Conservation (phyloP, 2,329 filamentous ascomycete genomes). For the Dactylonectria estremocensis region DNA sequence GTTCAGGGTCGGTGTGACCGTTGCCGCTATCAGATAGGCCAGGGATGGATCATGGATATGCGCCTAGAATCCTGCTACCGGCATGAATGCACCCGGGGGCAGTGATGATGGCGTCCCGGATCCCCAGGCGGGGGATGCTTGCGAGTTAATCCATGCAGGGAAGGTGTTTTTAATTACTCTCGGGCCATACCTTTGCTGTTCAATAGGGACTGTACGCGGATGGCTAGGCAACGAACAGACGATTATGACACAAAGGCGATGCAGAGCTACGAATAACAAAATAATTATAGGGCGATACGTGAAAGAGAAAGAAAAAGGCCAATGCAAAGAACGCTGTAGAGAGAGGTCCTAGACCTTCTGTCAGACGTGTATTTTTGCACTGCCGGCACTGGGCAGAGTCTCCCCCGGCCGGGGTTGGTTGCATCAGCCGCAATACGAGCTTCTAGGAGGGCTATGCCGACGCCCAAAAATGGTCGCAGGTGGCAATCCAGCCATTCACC, state of each 20-base stretch:
- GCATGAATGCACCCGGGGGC: constrained; percentile 17
- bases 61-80: constrained; percentile 21
- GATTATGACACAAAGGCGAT: no score
- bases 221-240: background rate
- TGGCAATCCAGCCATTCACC: constrained; percentile 14
- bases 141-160: constrained; percentile 16
- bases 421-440: constrained; percentile 42
- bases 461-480: constrained; percentile 25
- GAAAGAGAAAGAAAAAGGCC: background rate
- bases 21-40: constrained; percentile 11
- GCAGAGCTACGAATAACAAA: background rate
- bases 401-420: background rate
- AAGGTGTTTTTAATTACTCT: constrained; percentile 9
- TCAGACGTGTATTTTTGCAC: constrained; percentile 4
- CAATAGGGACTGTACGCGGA: background rate
- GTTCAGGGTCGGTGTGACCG: constrained; percentile 20
- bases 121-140: constrained; percentile 17
- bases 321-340: constrained; percentile 1
- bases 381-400: constrained; percentile 6
- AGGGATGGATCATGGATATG: constrained; percentile 11
- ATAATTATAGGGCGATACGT: background rate
- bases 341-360: background rate
- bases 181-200: background rate
- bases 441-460: constrained; percentile 42
- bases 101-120: constrained; percentile 1